Percentiles rank a stretch among this genome's conserved stretches.
These are phyloP conservation scores for Dunaliella salina DNA, from an alignment of 163 green algal genomes.

Conservation along the genomic window DNA sequence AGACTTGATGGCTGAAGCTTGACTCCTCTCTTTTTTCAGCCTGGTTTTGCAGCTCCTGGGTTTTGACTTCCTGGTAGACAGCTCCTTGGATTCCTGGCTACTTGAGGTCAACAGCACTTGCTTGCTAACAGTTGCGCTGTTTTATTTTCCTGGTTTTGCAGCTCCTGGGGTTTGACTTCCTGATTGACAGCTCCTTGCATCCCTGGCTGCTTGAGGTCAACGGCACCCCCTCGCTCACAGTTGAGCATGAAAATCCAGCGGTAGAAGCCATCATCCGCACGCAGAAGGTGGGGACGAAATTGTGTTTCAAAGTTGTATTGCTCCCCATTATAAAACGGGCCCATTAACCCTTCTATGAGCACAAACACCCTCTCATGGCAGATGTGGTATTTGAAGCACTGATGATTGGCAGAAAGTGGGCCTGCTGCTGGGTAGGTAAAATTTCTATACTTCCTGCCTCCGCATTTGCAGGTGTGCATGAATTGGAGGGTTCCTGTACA, in stretches of 20 bases:
- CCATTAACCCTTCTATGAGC: too few relatives aligned
- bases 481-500: too few relatives aligned
- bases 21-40: too few relatives aligned
- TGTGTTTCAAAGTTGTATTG: too few relatives aligned
- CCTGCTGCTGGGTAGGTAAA: too few relatives aligned
- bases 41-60: conserved; percentile 52
- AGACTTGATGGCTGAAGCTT: too few relatives aligned
- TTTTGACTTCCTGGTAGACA: conserved; percentile 58
- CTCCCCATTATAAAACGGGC: too few relatives aligned
- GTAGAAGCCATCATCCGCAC: conserved; percentile 38
- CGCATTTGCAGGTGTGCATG: too few relatives aligned
- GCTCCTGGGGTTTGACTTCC: conserved; percentile 61
- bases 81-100: conserved; percentile 45
- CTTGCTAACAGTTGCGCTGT: conserved; percentile 55
- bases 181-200: conserved; percentile 45
- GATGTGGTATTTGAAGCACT: too few relatives aligned
- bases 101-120: conserved; percentile 73
- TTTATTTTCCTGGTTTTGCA: conserved; percentile 33
- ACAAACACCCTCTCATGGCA: too few relatives aligned
- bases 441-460: too few relatives aligned
- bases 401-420: too few relatives aligned
- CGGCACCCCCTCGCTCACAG: conserved; percentile 66
- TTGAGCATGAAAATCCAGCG: conserved; percentile 29
- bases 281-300: conserved; percentile 10
- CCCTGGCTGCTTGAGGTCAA: conserved; percentile 71